Percentiles rank a stretch among this genome's conserved stretches.
These are phyloP conservation scores for Schizonepeta tenuifolia DNA, from an alignment of 257 asterid species.

Conservation along the genomic window DNA sequence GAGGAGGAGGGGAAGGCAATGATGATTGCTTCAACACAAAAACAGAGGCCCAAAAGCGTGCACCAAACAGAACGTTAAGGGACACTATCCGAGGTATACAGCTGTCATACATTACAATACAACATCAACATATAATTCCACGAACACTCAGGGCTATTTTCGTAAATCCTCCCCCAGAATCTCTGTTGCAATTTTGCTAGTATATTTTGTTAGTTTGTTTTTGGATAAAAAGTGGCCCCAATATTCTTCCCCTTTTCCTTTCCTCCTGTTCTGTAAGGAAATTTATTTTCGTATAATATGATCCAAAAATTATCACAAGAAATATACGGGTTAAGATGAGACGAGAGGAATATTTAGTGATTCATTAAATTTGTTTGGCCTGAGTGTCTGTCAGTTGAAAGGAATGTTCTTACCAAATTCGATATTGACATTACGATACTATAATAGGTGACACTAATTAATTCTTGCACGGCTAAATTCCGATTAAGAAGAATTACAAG, in stretches of 20 bases:
- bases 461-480: not conserved
- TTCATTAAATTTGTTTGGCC: slow-evolving; percentile 15
- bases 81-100: slow-evolving; percentile 35
- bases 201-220: not conserved
- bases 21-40: slow-evolving; percentile 50
- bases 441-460: not conserved
- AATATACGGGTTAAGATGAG: not conserved
- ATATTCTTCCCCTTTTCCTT: slow-evolving; percentile 12
- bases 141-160: slow-evolving; percentile 11
- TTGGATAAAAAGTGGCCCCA: slow-evolving; percentile 27
- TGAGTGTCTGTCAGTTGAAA: slow-evolving; percentile 6
- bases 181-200: slow-evolving; percentile 40
- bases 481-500: slow-evolving; percentile 21
- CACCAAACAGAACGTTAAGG: slow-evolving; percentile 34
- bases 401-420: slow-evolving; percentile 34
- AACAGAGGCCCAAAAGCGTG: slow-evolving; percentile 39
- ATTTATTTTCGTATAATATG: too few relatives aligned
- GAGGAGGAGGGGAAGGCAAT: slow-evolving; percentile 31
- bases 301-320: not conserved
- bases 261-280: not conserved
- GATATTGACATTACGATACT: slow-evolving; percentile 26
- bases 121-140: too few relatives aligned
- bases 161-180: slow-evolving; percentile 28
- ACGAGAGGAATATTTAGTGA: not conserved
- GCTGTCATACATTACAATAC: slow-evolving; percentile 19